Conservation (phyloP, 805 yeast species). For the Saccharomycopsis fibuligera region DNA sequence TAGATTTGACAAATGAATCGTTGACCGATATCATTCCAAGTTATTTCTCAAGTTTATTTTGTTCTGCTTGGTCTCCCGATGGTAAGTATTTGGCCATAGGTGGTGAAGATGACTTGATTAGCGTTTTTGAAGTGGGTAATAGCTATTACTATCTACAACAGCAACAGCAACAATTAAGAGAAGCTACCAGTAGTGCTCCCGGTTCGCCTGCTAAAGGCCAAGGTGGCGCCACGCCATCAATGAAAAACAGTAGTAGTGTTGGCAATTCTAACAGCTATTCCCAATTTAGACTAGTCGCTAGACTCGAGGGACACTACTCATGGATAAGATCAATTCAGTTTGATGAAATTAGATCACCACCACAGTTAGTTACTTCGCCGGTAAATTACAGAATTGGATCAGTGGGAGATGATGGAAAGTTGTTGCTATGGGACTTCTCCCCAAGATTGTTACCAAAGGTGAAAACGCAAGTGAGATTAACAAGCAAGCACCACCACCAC, state of each 20-base stretch:
- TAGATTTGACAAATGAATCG: slow-evolving; percentile 41
- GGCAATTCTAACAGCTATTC: slow-evolving; percentile 1
- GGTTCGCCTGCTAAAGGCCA: slow-evolving; percentile 5
- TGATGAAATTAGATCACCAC: slow-evolving; percentile 34
- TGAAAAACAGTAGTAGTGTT: not conserved
- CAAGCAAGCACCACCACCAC: slow-evolving; percentile 1
- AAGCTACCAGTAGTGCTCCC: not conserved
- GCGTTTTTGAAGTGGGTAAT: slow-evolving; percentile 29
- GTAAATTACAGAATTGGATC: slow-evolving; percentile 43
- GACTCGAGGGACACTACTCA: slow-evolving; percentile 40
- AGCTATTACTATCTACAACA: not conserved
- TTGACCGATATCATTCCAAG: slow-evolving; percentile 52
- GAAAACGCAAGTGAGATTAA: slow-evolving; percentile 22
- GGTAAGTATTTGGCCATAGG: slow-evolving; percentile 88
- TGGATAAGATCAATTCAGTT: slow-evolving; percentile 44
- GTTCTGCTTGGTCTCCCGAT: slow-evolving; percentile 50
- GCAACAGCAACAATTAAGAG: slow-evolving; percentile 1
- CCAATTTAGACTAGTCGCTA: slow-evolving; percentile 12
- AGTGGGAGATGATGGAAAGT: slow-evolving; percentile 50
- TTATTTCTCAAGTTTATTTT: slow-evolving; percentile 58
- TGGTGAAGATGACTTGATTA: slow-evolving; percentile 54
- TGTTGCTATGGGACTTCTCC: slow-evolving; percentile 49
- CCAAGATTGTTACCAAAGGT: slow-evolving; percentile 37
- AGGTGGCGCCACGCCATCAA: not conserved
- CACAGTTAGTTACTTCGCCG: slow-evolving; percentile 24